These are phyloP conservation scores for Stagonosporopsis vannaccii DNA, from an alignment of 2,329 filamentous ascomycete species.

Conservation along the genomic window DNA sequence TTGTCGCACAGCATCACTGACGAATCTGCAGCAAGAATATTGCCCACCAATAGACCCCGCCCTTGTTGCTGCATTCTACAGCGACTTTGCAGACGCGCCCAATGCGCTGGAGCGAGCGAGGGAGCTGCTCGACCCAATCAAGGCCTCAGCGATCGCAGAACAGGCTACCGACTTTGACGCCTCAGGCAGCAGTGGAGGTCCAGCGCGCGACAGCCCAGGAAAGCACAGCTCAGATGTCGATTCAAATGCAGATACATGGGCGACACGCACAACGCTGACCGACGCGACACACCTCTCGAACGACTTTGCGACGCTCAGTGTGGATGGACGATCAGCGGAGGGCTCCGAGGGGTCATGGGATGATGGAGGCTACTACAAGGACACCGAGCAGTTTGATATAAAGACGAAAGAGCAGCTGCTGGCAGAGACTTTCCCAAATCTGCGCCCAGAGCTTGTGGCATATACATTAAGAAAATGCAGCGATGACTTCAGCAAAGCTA, in stretches of 20 bases:
- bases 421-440: conserved; percentile 72
- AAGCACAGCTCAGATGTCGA: conserved; percentile 37
- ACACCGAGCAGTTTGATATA: conserved; percentile 56
- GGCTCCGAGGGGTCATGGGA: conserved; percentile 34
- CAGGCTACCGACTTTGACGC: conserved; percentile 81
- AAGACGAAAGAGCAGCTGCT: conserved; percentile 71
- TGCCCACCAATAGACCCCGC: conserved; percentile 78
- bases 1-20: conserved; percentile 23
- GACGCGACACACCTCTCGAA: conserved; percentile 60
- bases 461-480: conserved; percentile 72
- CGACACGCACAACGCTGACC: conserved; percentile 56
- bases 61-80: conserved; percentile 76
- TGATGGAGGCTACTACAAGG: conserved; percentile 43
- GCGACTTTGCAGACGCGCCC: conserved; percentile 72
- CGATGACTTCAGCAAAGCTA: conserved; percentile 71
- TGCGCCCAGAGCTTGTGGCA: conserved; percentile 70
- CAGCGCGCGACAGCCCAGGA: conserved; percentile 24
- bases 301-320: conserved; percentile 51
- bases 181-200: conserved; percentile 68
- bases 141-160: conserved; percentile 68
- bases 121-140: conserved; percentile 69
- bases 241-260: conserved; percentile 49
- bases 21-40: conserved; percentile 68
- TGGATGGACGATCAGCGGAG: conserved; percentile 25
- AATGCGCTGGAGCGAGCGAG: conserved; percentile 62